phyloP scores from a whole-genome alignment of 805 yeast species.

The Metschnikowia anglica region DNA sequence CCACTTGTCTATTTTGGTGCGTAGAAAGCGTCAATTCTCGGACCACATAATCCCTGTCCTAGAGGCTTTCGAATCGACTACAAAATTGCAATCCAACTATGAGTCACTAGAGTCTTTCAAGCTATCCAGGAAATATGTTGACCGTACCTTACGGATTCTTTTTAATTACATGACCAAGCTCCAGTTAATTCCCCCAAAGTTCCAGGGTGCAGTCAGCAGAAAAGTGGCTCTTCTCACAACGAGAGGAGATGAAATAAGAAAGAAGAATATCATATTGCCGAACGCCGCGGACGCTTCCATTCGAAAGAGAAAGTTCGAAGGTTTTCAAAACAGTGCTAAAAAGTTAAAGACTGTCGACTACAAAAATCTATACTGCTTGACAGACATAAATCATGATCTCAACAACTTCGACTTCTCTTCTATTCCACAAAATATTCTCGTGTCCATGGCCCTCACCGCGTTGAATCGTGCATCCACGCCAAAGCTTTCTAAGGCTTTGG shows the following conservation, averaged over 20 bases:
- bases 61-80: slow-evolving; percentile 57
- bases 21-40: slow-evolving; percentile 61
- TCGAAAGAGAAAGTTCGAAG: slow-evolving; percentile 42
- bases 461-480: slow-evolving; percentile 52
- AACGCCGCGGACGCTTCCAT: slow-evolving; percentile 32
- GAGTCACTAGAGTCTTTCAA: slow-evolving; percentile 48
- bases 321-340: slow-evolving; percentile 35
- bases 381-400: slow-evolving; percentile 58
- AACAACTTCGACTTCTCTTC: slow-evolving; percentile 67
- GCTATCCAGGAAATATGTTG: slow-evolving; percentile 59
- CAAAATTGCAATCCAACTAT: slow-evolving; percentile 53
- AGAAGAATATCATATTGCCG: slow-evolving; percentile 35
- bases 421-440: slow-evolving; percentile 63
- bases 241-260: slow-evolving; percentile 43
- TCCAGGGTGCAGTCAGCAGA: slow-evolving; percentile 27
- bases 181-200: slow-evolving; percentile 37
- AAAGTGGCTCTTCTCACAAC: slow-evolving; percentile 32
- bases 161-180: slow-evolving; percentile 39
- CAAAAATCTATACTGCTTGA: slow-evolving; percentile 65
- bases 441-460: slow-evolving; percentile 65
- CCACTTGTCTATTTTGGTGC: slow-evolving; percentile 60
- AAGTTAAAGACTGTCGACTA: slow-evolving; percentile 41
- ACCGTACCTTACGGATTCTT: slow-evolving; percentile 52
- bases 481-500: slow-evolving; percentile 62
- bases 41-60: slow-evolving; percentile 58